A percentile compares a stretch with the other conserved stretches of the same genome.
These are phyloP conservation scores for Lasiosphaeria miniovina DNA, from an alignment of 495 filamentous ascomycete species.

Conservation along the genomic window DNA sequence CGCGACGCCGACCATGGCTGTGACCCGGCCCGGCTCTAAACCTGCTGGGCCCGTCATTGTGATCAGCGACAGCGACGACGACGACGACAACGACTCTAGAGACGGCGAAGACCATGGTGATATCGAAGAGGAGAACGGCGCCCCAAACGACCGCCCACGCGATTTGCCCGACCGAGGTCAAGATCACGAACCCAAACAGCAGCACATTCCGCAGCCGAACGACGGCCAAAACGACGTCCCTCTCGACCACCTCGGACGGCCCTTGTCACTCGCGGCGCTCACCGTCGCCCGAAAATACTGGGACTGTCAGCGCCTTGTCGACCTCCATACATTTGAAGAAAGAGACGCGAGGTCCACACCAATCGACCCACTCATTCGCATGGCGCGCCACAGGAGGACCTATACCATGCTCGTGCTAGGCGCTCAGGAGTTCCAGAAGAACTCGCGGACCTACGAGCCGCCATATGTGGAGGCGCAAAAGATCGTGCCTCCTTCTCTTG, in stretches of 20 bases:
- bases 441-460: background rate
- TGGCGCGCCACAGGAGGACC: background rate
- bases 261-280: constrained; percentile 2
- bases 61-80: constrained; percentile 1
- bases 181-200: no score
- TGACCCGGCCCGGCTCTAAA: no score
- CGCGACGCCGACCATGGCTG: no score
- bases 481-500: background rate
- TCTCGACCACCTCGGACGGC: constrained; percentile 4
- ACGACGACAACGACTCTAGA: background rate
- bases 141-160: no score
- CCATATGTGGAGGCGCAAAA: background rate
- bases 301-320: constrained; percentile 4
- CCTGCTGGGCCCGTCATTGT: background rate
- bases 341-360: background rate
- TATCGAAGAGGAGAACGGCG: no score
- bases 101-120: background rate
- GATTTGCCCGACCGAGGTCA: no score
- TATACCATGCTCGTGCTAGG: background rate
- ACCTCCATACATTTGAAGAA: background rate
- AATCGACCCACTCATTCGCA: background rate
- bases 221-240: background rate
- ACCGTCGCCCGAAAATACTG: constrained; percentile 9
- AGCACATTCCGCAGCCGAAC: background rate
- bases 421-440: background rate